Conservation (phyloP, 179 eudicot species). For the Drosera spatulata region DNA sequence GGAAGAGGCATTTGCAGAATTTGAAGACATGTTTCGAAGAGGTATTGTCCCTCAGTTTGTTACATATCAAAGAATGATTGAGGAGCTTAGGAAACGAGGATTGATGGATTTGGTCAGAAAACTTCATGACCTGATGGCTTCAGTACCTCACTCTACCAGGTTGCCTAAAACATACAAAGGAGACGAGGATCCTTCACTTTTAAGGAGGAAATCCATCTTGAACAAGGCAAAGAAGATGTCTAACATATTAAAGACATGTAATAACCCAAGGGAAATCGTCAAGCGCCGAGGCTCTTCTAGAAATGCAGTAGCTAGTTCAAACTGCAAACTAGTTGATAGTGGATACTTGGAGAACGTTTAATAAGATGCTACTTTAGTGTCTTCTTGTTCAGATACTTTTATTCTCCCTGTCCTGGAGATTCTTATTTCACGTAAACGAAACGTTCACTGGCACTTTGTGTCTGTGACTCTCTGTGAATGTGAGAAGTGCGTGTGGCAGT, state of each 20-base stretch:
- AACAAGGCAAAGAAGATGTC: constrained; percentile 46
- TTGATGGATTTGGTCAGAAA: constrained; percentile 23
- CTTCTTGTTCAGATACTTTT: neutral
- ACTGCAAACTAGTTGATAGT: constrained; percentile 7
- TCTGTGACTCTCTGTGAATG: no score
- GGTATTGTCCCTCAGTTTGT: constrained; percentile 45
- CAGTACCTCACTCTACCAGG: constrained; percentile 30
- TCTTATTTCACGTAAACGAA: no score
- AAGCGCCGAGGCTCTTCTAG: constrained; percentile 15
- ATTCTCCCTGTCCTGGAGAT: neutral
- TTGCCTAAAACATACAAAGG: constrained; percentile 26
- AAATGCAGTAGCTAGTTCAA: constrained; percentile 9
- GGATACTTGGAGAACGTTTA: constrained; percentile 1
- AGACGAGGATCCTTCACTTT: constrained; percentile 14
- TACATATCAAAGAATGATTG: constrained; percentile 32
- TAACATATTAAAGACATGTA: constrained; percentile 28
- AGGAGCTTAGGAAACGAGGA: constrained; percentile 37
- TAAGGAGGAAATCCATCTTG: constrained; percentile 32
- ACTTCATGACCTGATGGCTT: constrained; percentile 24
- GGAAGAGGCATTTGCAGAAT: constrained; percentile 48
- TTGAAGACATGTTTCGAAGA: constrained; percentile 43
- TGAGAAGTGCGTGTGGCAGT: no score
- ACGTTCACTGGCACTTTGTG: no score
- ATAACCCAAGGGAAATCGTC: constrained; percentile 21
- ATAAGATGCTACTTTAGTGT: neutral